Evolutionary conservation across 169 alveolate species (phyloP).

Genomic region (Babesia divergens): DNA sequence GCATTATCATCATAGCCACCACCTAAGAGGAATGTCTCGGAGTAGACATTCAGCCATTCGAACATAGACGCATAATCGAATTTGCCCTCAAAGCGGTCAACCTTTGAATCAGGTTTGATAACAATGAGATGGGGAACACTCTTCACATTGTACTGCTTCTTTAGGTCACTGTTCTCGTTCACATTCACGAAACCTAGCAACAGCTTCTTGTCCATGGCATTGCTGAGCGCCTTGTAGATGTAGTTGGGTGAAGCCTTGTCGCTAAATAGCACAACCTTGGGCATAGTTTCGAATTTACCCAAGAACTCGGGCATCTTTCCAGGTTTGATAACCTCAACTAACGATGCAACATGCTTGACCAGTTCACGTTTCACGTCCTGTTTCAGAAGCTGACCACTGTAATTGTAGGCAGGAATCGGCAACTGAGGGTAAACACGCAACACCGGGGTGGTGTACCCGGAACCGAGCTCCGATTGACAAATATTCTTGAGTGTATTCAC

Average conservation of each 20-base stretch:
- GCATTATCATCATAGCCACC: conserved; percentile 84
- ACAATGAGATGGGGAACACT: conserved; percentile 84
- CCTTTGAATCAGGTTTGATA: conserved; percentile 78
- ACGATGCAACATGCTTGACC: conserved; percentile 66
- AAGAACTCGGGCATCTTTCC: conserved; percentile 65
- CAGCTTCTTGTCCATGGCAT: conserved; percentile 64
- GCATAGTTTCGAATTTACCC: conserved; percentile 73
- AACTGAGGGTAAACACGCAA: conserved; percentile 66
- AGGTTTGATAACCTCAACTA: conserved; percentile 64
- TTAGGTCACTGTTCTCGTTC: conserved; percentile 72
- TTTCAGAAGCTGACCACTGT: conserved; percentile 25
- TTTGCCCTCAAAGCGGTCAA: conserved; percentile 86
- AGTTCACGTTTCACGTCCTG: conserved; percentile 42
- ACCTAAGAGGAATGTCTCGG: conserved; percentile 94
- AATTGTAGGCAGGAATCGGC: conserved; percentile 72
- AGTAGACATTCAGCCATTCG: conserved; percentile 92
- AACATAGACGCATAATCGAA: conserved; percentile 82
- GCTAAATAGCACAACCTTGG: conserved; percentile 70
- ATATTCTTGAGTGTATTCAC: conserved; percentile 8
- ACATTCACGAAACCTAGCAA: conserved; percentile 68
- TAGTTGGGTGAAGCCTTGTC: conserved; percentile 72
- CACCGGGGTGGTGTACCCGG: conserved; percentile 60
- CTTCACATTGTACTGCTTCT: conserved; percentile 83
- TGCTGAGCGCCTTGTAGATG: conserved; percentile 71
- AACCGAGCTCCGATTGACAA: conserved; percentile 67